Conservation (phyloP, 805 yeast species). For the Wickerhamiella kurtzmanii region DNA sequence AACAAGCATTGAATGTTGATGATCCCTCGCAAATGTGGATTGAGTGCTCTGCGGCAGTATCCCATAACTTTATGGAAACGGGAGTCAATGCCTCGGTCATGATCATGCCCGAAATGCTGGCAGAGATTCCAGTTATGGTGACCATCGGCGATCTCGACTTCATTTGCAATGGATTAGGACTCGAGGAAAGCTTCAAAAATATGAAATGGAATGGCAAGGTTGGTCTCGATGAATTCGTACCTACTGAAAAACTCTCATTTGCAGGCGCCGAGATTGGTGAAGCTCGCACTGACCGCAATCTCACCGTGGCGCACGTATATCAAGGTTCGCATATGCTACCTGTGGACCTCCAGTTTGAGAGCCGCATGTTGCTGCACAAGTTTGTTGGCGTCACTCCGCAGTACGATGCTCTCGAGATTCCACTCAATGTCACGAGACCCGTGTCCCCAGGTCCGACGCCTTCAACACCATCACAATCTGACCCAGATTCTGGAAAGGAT, state of each 20-base stretch:
- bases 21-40: conserved; percentile 36
- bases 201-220: conserved; percentile 49
- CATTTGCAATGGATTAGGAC: conserved; percentile 73
- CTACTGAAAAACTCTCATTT: conserved; percentile 34
- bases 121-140: conserved; percentile 46
- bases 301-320: conserved; percentile 60
- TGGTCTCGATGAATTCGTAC: conserved; percentile 16
- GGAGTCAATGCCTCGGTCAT: conserved; percentile 47
- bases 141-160: conserved; percentile 83
- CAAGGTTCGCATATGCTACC: conserved; percentile 94
- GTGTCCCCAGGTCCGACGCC: neutral
- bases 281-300: conserved; percentile 46
- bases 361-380: conserved; percentile 55
- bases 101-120: conserved; percentile 53
- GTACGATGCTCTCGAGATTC: neutral
- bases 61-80: conserved; percentile 16
- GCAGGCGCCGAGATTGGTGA: conserved; percentile 32
- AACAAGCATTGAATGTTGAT: conserved; percentile 36
- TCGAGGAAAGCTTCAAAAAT: conserved; percentile 48
- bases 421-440: neutral
- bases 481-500: conserved; percentile 8
- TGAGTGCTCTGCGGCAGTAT: conserved; percentile 63
- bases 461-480: neutral
- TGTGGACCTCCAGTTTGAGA: conserved; percentile 54
- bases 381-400: conserved; percentile 20